A percentile compares a stretch with the other conserved stretches of the same genome.
These are phyloP conservation scores for Dalbergia oliveri DNA, from an alignment of 306 rosid genomes.

Conservation along the genomic window DNA sequence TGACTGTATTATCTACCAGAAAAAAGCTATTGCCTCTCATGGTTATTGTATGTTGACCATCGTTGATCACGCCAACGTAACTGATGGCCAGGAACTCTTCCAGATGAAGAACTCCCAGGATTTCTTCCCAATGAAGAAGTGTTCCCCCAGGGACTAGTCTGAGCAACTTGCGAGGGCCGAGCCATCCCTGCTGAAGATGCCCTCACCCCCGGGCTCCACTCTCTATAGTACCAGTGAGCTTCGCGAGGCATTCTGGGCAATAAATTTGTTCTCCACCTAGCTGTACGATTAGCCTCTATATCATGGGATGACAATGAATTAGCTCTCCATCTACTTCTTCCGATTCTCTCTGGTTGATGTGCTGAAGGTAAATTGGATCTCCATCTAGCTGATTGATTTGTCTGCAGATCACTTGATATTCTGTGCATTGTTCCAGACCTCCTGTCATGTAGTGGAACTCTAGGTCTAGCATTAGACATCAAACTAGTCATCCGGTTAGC, in stretches of 20 bases:
- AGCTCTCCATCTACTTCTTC: constrained; percentile 47
- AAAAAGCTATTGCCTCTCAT: constrained; percentile 30
- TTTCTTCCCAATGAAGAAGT: constrained; percentile 41
- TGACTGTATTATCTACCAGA: constrained; percentile 18
- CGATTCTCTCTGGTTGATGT: constrained; percentile 45
- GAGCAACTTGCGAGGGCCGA: constrained; percentile 37
- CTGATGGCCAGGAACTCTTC: constrained; percentile 40
- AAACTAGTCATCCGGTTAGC: constrained; percentile 35
- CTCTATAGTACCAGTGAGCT: constrained; percentile 35
- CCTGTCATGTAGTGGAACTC: constrained; percentile 51
- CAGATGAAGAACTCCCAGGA: constrained; percentile 25
- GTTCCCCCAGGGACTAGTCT: constrained; percentile 29
- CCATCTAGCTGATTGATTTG: constrained; percentile 56
- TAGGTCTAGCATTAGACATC: constrained; percentile 49
- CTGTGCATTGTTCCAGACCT: constrained; percentile 55
- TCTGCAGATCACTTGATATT: constrained; percentile 43
- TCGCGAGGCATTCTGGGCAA: constrained; percentile 41
- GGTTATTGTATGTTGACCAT: constrained; percentile 59
- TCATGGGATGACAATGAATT: constrained; percentile 27
- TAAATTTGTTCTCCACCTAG: constrained; percentile 54
- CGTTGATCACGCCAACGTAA: constrained; percentile 70
- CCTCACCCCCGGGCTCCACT: constrained; percentile 33
- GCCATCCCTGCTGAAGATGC: constrained; percentile 44
- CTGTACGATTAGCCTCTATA: constrained; percentile 35
- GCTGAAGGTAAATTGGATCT: constrained; percentile 52